phyloP scores from a whole-genome alignment of 352 stramenopile species.

The Thalassiosira mediterranea region DNA sequence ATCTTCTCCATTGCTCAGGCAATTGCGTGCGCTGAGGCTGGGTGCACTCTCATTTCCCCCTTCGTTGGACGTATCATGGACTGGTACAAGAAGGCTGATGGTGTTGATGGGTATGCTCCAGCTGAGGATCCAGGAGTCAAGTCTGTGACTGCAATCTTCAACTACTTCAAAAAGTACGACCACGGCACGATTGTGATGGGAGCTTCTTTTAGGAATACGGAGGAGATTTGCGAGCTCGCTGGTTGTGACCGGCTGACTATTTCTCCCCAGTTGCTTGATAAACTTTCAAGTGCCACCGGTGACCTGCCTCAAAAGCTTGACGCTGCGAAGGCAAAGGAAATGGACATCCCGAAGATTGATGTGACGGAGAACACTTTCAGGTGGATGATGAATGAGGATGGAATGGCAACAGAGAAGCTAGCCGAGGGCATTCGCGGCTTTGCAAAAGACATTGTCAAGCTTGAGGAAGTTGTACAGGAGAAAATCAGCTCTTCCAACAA shows the following conservation, averaged over 20 bases:
- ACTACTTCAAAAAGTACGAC: slow-evolving; percentile 97
- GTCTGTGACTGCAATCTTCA: slow-evolving; percentile 97
- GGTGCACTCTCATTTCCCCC: slow-evolving; percentile 79
- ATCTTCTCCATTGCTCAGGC: slow-evolving; percentile 98
- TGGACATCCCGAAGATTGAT: slow-evolving; percentile 86
- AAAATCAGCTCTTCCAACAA: slow-evolving; percentile 85
- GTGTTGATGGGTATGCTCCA: slow-evolving; percentile 88
- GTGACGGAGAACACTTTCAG: slow-evolving; percentile 95
- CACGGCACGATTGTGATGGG: slow-evolving; percentile 86
- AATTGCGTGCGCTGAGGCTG: slow-evolving; percentile 92
- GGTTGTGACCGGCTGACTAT: slow-evolving; percentile 97
- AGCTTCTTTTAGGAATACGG: slow-evolving; percentile 78
- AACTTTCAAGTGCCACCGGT: slow-evolving; percentile 88
- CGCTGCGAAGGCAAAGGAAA: slow-evolving; percentile 52
- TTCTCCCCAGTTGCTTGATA: slow-evolving; percentile 91
- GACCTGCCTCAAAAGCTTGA: slow-evolving; percentile 88
- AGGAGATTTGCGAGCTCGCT: slow-evolving; percentile 93
- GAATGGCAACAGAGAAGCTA: slow-evolving; percentile 99
- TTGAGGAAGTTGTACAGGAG: slow-evolving; percentile 96
- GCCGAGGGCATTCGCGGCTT: slow-evolving; percentile 98
- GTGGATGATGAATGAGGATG: slow-evolving; percentile 98
- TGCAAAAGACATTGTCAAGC: slow-evolving; percentile 96
- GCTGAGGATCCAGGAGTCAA: slow-evolving; percentile 97
- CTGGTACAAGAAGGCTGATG: slow-evolving; percentile 96
- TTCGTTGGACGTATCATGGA: slow-evolving; percentile 96